Evolutionary conservation across 169 alveolate genomes (phyloP).

Genomic region (Ophryocystis elektroscirrha): DNA sequence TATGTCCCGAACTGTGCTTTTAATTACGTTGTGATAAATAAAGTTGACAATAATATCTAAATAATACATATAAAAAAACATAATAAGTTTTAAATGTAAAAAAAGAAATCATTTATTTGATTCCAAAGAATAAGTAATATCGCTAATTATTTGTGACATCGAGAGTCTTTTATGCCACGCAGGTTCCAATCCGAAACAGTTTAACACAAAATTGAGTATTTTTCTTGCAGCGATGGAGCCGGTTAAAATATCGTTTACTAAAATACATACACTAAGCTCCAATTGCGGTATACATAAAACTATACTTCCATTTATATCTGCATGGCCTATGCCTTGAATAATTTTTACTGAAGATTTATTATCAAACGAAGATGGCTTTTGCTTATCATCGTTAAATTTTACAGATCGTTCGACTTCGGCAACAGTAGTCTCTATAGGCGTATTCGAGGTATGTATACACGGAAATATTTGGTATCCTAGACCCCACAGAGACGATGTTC

Average conservation of each 20-base stretch:
- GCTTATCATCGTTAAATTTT: background rate
- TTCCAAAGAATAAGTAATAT: no score
- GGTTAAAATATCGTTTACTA: slow-evolving; percentile 28
- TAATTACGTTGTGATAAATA: no score
- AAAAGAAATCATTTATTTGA: no score
- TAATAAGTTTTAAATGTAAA: no score
- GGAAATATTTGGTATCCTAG: slow-evolving; percentile 34
- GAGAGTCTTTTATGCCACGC: slow-evolving; percentile 18
- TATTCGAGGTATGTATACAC: slow-evolving; percentile 1
- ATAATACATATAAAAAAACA: no score
- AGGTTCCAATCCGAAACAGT: slow-evolving; percentile 18
- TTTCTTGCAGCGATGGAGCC: slow-evolving; percentile 20
- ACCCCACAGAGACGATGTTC: slow-evolving; percentile 29
- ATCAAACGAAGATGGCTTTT: background rate
- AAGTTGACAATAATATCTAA: no score
- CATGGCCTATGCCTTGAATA: background rate
- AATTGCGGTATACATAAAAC: slow-evolving; percentile 28
- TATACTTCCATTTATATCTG: slow-evolving; percentile 27
- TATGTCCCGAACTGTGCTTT: no score
- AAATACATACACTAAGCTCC: slow-evolving; percentile 22
- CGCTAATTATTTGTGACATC: no score
- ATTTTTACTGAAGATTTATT: background rate
- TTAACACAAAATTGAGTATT: slow-evolving; percentile 13
- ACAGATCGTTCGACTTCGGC: background rate
- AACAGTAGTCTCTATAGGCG: slow-evolving; percentile 2